Evolutionary conservation across 2,329 filamentous ascomycete genomes (phyloP).

Genomic region (Colletotrichum limetticola): DNA sequence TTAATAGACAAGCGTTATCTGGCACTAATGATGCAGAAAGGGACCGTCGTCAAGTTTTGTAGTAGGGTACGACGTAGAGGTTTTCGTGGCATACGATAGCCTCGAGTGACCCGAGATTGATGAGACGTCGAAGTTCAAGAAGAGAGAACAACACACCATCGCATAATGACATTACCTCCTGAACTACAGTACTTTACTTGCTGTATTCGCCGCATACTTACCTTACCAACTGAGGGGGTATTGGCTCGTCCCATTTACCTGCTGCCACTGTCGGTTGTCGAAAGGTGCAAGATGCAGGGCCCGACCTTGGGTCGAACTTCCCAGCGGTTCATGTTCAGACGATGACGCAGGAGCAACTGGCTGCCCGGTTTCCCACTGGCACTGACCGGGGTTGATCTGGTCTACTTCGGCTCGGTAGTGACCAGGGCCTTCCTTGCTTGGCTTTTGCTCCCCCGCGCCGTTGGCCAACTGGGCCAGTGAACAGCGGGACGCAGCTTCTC

Average conservation of each 20-base stretch:
- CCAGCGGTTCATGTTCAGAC: conserved; percentile 21
- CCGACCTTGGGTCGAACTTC: conserved; percentile 23
- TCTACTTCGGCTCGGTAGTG: conserved; percentile 10
- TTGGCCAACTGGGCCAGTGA: neutral
- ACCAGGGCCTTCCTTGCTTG: conserved; percentile 31
- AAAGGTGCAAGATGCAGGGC: conserved; percentile 23
- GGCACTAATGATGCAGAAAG: conserved; percentile 17
- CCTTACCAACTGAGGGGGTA: neutral
- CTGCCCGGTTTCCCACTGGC: conserved; percentile 33
- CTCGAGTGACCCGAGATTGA: neutral
- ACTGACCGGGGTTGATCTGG: conserved; percentile 17
- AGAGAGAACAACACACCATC: neutral
- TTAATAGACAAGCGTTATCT: neutral
- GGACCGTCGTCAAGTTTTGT: neutral
- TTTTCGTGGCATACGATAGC: neutral
- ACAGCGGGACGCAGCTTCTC: neutral
- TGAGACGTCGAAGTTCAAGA: neutral
- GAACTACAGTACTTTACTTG: too few relatives aligned
- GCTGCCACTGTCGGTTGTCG: conserved; percentile 17
- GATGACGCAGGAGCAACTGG: conserved; percentile 36
- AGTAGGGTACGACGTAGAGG: neutral
- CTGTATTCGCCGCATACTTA: neutral
- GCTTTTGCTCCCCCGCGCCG: conserved; percentile 6
- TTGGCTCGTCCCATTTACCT: conserved; percentile 11
- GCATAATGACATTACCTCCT: too few relatives aligned